Base-by-base conservation (phyloP, 805 yeast genomes). In the Kodamaea laetipori region DNA sequence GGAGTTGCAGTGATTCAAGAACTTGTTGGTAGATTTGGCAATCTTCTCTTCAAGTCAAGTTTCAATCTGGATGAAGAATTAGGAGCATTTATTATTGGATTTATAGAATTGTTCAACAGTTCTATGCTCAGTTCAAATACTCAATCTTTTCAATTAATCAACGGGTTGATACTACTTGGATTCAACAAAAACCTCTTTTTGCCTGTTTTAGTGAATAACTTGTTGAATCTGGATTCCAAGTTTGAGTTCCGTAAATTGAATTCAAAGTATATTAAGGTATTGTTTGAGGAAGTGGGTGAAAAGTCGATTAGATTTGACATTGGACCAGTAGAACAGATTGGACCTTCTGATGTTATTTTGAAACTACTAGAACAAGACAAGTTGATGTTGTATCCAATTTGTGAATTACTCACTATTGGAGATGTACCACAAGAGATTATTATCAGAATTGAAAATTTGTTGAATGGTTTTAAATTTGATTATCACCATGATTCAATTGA, bases 1-100 rank as follows among this genome's bases (percentile, higher is more conserved):
- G 83, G 90, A 1, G 71, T 88, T 4, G 96, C 97, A 0, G 92
- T 94, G 0, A 54, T 90, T 5, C 97, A 90, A 57, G 98, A 90
- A 55, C 71, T 85, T 11, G 58, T 88, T 2, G 98, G 98, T 0
- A 66, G 97, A 27, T 82, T 80, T 56, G 86, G 86, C 1, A 64
- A 63, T 9, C 24, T 44, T 23, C 44, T 72, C 19, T 64, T 80
- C 54, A 49, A 46, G 3, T 39, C 51, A 4, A 45, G 36, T 39
- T 39, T 25, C 41, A 15, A 39, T 15, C 39, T 13, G 38, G 41
- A 18, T 7, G 36, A 32, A 3, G 32, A 35, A 1, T 40, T 63
- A 11, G 69, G 76, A 7, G 53, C 56, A 6, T 65, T 67, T 45
- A 69, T 74, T 12, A 66, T 84, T 28, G 57, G 59, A 11, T 56